Evolutionary conservation across 139 green algal species (phyloP).

Genomic region (Parachlorella kessleri): DNA sequence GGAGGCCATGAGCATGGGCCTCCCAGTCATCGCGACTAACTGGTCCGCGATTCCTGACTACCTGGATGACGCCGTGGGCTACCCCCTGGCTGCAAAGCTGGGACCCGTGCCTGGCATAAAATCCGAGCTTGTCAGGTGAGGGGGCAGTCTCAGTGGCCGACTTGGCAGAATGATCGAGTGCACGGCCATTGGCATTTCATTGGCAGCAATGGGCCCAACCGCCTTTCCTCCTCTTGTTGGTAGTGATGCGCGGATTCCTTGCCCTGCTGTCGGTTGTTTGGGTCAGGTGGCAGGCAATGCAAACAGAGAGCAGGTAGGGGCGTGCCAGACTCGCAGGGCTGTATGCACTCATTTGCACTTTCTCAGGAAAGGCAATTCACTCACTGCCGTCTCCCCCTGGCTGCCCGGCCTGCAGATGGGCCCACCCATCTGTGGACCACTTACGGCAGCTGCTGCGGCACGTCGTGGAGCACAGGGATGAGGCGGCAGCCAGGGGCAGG

Average conservation of each 20-base stretch:
- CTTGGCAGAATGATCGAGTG: not conserved
- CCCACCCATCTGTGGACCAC: slow-evolving; percentile 53
- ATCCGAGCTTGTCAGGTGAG: slow-evolving; percentile 38
- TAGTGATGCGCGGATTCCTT: too few species aligned
- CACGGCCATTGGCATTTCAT: not conserved
- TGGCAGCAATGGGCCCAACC: too few species aligned
- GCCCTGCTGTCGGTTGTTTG: too few species aligned
- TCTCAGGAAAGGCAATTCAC: not conserved
- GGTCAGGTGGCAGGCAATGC: too few species aligned
- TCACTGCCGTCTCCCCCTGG: not conserved
- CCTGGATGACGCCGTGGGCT: slow-evolving; percentile 48
- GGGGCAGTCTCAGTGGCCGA: slow-evolving; percentile 15
- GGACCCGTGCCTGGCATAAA: too few species aligned
- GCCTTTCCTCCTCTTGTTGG: too few species aligned
- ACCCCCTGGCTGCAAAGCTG: too few species aligned
- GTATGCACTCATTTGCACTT: too few species aligned
- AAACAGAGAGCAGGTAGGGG: too few species aligned
- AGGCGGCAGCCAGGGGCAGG: slow-evolving; percentile 39
- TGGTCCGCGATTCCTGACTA: slow-evolving; percentile 69
- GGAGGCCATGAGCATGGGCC: slow-evolving; percentile 71
- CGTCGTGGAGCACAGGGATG: slow-evolving; percentile 37
- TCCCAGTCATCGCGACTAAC: slow-evolving; percentile 74
- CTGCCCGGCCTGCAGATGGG: slow-evolving; percentile 47
- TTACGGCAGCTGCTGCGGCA: slow-evolving; percentile 53
- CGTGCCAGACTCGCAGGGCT: too few species aligned